Conservation (phyloP, 139 green algal genomes). For the Coelastrella sp. region DNA sequence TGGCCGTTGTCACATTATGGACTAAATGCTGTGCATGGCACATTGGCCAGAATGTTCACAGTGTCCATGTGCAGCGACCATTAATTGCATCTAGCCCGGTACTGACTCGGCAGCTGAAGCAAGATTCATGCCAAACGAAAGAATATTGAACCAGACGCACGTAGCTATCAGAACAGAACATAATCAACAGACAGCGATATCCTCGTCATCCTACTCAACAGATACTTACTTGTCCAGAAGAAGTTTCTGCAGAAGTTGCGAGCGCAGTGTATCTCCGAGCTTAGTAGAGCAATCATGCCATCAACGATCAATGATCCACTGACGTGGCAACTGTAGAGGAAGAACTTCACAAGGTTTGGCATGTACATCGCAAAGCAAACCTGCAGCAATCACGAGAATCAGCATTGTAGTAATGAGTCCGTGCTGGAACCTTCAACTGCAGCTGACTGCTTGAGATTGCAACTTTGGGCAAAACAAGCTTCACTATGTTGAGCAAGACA, state of each 20-base stretch:
- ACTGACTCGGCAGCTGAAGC: too few species aligned
- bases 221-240: conserved; percentile 46
- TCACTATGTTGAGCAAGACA: too few species aligned
- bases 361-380: conserved; percentile 46
- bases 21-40: too few species aligned
- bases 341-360: conserved; percentile 41
- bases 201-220: background rate
- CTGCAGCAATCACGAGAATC: background rate
- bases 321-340: conserved; percentile 13
- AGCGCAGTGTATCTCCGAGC: conserved; percentile 37
- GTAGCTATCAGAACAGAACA: background rate
- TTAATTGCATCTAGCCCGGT: too few species aligned
- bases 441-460: background rate
- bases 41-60: too few species aligned
- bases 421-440: background rate
- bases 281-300: conserved; percentile 35
- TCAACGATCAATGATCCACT: background rate
- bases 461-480: too few species aligned
- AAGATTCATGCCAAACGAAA: too few species aligned
- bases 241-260: conserved; percentile 38
- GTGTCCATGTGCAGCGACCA: too few species aligned
- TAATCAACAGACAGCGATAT: background rate
- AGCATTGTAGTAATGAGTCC: background rate
- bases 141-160: too few species aligned
- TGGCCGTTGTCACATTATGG: too few species aligned